Conservation (phyloP, 805 yeast genomes). For the Suhomyces sp. region DNA sequence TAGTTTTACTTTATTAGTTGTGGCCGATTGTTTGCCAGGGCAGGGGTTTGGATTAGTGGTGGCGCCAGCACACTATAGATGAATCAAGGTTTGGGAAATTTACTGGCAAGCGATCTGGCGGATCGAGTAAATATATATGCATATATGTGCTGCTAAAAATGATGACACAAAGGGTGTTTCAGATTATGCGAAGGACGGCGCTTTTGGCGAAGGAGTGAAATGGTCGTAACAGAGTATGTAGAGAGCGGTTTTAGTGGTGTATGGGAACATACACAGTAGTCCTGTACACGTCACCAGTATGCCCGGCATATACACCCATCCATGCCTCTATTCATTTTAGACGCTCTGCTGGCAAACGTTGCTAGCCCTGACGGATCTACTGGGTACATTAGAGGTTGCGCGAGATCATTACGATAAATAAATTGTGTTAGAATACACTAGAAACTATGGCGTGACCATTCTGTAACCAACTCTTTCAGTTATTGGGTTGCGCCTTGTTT, state of each 20-base stretch:
- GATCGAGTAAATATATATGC: not conserved
- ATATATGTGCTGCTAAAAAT: not conserved
- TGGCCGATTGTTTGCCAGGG: not conserved
- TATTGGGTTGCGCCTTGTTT: not conserved
- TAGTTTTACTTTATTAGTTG: too few relatives aligned
- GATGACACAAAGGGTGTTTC: conserved; percentile 8
- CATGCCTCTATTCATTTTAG: too few relatives aligned
- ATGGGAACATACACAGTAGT: not conserved
- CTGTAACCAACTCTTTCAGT: not conserved
- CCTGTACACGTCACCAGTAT: not conserved
- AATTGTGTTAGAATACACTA: not conserved
- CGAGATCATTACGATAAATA: not conserved
- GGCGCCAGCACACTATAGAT: not conserved
- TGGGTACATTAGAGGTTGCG: not conserved
- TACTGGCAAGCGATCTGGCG: not conserved
- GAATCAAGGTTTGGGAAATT: not conserved
- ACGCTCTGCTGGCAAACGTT: too few relatives aligned
- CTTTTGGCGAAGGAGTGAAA: not conserved
- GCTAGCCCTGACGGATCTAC: not conserved
- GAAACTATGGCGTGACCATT: not conserved
- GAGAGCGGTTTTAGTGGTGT: not conserved
- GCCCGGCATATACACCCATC: not conserved
- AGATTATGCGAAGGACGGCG: conserved; percentile 3
- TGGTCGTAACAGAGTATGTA: not conserved
- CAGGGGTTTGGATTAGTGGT: not conserved